Evolutionary conservation across 2,329 filamentous ascomycete species (phyloP).

Genomic region (Cordyceps cicadae): DNA sequence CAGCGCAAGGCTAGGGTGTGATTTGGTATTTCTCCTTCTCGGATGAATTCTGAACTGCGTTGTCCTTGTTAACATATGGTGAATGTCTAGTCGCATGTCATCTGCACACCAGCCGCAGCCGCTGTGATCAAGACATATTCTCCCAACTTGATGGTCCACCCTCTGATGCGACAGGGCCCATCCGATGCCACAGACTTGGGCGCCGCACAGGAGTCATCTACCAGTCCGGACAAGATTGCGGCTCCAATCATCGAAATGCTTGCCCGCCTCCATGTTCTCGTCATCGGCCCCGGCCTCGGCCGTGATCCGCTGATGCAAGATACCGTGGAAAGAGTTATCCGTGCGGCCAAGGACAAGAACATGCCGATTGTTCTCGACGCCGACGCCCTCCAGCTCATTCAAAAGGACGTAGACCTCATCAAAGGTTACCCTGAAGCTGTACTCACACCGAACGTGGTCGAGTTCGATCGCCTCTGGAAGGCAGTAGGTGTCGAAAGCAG

Average conservation of each 20-base stretch:
- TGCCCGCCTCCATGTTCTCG: constrained; percentile 78
- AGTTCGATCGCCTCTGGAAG: constrained; percentile 77
- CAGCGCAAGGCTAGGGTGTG: constrained; percentile 78
- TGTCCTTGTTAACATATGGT: neutral
- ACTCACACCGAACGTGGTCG: constrained; percentile 89
- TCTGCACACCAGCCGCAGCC: constrained; percentile 83
- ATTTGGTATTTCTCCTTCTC: constrained; percentile 56
- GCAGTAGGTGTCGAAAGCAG: constrained; percentile 57
- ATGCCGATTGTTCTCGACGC: constrained; percentile 87
- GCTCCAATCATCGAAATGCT: constrained; percentile 69
- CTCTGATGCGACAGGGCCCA: constrained; percentile 73
- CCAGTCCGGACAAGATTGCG: constrained; percentile 47
- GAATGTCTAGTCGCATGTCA: constrained; percentile 66
- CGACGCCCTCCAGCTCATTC: constrained; percentile 74
- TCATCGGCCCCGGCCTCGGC: constrained; percentile 86
- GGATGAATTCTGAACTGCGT: neutral
- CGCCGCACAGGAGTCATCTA: constrained; percentile 25
- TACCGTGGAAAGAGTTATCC: constrained; percentile 70
- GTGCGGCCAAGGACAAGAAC: constrained; percentile 60
- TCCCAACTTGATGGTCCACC: constrained; percentile 97
- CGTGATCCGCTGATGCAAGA: constrained; percentile 85
- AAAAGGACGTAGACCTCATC: constrained; percentile 66
- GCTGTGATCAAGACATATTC: constrained; percentile 96
- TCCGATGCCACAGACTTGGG: constrained; percentile 37
- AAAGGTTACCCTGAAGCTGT: constrained; percentile 76